A percentile compares a stretch with the other conserved stretches of the same genome.
Evolutionary conservation across 2,329 filamentous ascomycete genomes (phyloP).

Genomic region (Botryotinia calthae): DNA sequence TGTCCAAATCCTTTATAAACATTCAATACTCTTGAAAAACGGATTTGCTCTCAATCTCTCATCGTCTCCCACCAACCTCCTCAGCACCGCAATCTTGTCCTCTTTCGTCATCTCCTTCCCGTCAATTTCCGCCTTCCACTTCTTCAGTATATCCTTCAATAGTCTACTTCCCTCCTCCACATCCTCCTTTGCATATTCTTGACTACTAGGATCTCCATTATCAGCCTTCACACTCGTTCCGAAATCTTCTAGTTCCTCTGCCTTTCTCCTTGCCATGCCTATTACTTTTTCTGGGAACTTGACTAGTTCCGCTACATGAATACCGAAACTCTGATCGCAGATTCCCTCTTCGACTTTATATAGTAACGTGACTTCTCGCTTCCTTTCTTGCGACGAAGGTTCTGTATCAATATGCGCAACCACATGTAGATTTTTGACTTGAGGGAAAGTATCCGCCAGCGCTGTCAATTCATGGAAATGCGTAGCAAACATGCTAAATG

Average conservation of each 20-base stretch:
- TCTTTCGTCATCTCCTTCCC: slow-evolving; percentile 60
- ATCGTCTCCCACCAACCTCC: slow-evolving; percentile 73
- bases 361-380: slow-evolving; percentile 84
- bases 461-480: slow-evolving; percentile 98
- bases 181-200: slow-evolving; percentile 73
- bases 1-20: slow-evolving; percentile 27
- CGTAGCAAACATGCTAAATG: slow-evolving; percentile 92
- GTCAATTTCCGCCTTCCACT: slow-evolving; percentile 74
- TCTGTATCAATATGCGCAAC: slow-evolving; percentile 77
- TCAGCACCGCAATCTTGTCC: slow-evolving; percentile 76
- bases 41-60: slow-evolving; percentile 61
- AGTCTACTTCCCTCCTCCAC: slow-evolving; percentile 84
- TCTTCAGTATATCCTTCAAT: slow-evolving; percentile 76
- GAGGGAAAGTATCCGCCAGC: slow-evolving; percentile 78
- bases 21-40: slow-evolving; percentile 63
- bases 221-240: slow-evolving; percentile 67
- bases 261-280: slow-evolving; percentile 98
- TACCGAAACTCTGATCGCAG: slow-evolving; percentile 96
- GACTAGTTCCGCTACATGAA: slow-evolving; percentile 95
- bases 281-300: slow-evolving; percentile 96
- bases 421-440: slow-evolving; percentile 91
- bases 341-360: slow-evolving; percentile 97
- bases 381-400: slow-evolving; percentile 39
- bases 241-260: slow-evolving; percentile 97
- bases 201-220: slow-evolving; percentile 29